phyloP scores from a whole-genome alignment of 2,329 filamentous ascomycete genomes.

The Sporothrix curviconia region DNA sequence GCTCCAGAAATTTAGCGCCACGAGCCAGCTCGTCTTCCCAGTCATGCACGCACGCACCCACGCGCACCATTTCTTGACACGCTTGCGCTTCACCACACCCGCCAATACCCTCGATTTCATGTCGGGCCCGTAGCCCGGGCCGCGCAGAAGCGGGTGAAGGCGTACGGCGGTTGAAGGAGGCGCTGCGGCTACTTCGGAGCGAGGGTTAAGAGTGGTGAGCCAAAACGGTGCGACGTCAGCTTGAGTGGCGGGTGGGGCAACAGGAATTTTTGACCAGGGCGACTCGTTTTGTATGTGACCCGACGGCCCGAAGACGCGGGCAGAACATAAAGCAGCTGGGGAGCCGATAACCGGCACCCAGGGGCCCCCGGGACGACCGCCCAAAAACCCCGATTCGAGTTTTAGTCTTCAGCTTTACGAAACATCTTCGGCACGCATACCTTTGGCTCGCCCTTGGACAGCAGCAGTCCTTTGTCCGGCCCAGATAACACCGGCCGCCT shows the following conservation, averaged over 20 bases:
- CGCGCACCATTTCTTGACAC: conserved; percentile 72
- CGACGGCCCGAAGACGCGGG: conserved; percentile 12
- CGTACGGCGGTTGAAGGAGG: conserved; percentile 29
- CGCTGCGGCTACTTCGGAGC: conserved; percentile 19
- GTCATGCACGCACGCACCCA: conserved; percentile 80
- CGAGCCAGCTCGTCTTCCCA: conserved; percentile 69
- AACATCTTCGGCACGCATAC: conserved; percentile 77
- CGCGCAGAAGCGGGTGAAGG: conserved; percentile 45
- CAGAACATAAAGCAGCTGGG: conserved; percentile 8
- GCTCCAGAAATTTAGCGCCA: conserved; percentile 57
- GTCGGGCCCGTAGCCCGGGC: conserved; percentile 72
- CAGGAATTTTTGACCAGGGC: conserved; percentile 16
- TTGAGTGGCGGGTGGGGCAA: conserved; percentile 19
- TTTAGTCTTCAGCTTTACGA: conserved; percentile 38
- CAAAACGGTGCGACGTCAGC: conserved; percentile 16
- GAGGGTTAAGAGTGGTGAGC: conserved; percentile 19
- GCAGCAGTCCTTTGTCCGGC: conserved; percentile 69
- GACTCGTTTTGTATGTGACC: not conserved
- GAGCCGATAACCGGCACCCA: too few relatives aligned
- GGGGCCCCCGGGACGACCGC: too few relatives aligned
- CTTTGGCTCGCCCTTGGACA: conserved; percentile 71
- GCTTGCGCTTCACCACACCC: conserved; percentile 81
- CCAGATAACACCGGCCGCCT: conserved; percentile 84
- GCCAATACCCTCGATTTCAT: conserved; percentile 88
- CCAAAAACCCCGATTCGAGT: too few relatives aligned